Conservation (phyloP, 768 basidiomycete species). For the Pholiota conissans region DNA sequence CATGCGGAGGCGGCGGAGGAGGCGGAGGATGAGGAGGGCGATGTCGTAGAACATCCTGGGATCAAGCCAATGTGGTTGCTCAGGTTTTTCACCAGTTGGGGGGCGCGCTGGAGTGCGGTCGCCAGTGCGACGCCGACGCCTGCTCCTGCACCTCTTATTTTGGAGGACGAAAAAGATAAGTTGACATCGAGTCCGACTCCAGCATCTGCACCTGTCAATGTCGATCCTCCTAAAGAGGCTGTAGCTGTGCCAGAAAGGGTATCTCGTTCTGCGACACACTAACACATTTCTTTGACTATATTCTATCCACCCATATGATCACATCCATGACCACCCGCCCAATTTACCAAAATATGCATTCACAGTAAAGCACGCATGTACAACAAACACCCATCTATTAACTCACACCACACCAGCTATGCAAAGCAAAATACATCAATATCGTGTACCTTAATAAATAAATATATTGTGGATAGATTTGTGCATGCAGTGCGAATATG, state of each 20-base stretch:
- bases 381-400: conserved; percentile 7
- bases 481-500: not conserved
- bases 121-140: not conserved
- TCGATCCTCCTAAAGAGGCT: not conserved
- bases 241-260: not conserved
- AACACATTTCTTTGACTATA: not conserved
- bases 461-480: conserved; percentile 18
- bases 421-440: conserved; percentile 14
- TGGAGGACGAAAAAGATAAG: not conserved
- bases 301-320: no score
- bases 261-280: conserved; percentile 10
- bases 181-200: not conserved
- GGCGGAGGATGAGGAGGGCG: conserved; percentile 46
- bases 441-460: conserved; percentile 19
- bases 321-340: no score
- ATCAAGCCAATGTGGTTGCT: conserved; percentile 80
- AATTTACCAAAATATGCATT: not conserved
- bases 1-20: conserved; percentile 10
- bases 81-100: conserved; percentile 78
- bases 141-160: not conserved
- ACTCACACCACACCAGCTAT: conserved; percentile 8
- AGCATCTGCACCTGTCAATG: not conserved
- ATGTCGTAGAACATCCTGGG: conserved; percentile 54
- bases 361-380: not conserved
- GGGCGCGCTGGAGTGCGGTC: conserved; percentile 55